Base-by-base conservation (phyloP, 139 green algal genomes). In the Chlorella ohadii region DNA sequence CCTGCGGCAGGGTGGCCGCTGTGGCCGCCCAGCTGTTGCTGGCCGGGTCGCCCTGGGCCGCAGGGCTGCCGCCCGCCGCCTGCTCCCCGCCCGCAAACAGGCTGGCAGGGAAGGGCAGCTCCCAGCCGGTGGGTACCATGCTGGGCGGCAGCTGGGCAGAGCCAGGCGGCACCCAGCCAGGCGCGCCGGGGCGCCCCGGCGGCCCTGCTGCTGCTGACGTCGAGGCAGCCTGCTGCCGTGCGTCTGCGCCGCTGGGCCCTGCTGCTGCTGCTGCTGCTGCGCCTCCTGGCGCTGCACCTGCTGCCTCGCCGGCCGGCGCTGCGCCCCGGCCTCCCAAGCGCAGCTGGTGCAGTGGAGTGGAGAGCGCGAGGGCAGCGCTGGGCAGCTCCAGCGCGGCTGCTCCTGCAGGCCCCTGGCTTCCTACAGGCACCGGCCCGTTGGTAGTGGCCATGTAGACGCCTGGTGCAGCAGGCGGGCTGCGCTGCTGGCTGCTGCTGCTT, bases 111-210 rank as follows among this genome's bases (percentile, higher is more conserved):
- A 90, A 90, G 39, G 89, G 91, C 67, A 93, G 87, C 85, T 94
- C 91, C 90, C 91, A 93, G n/a, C 90, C 90, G 73, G 89, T 84
- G 41, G 88, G 84, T 59, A 94, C 75, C 88, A 94, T 93, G 51
- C 82, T 89, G 36, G 85, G 86, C 12, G 88, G 88, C 64, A 94
- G 81, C 27, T 74, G 59, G 28, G 57, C 41, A 4, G 72, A 81
- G 41, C 61, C 51, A 22, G 81, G 88, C 57, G 78, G 70, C 74
- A 86, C 78, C 72, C 78, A 84, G 56, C 55, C 64, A 36, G 78
- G 47, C 61, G 47, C 77, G 33, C 55, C 63, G 19, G 56, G 36
- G 16, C 80, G 77, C 27, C 36, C 57, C 2, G 59, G 51, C 51
- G 51, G 12, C 11, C 4, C 25, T 59, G 36, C 76, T 15, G 63